Evolutionary conservation across 345 rosid genomes (phyloP).

Genomic region (Lepidium aucheri): DNA sequence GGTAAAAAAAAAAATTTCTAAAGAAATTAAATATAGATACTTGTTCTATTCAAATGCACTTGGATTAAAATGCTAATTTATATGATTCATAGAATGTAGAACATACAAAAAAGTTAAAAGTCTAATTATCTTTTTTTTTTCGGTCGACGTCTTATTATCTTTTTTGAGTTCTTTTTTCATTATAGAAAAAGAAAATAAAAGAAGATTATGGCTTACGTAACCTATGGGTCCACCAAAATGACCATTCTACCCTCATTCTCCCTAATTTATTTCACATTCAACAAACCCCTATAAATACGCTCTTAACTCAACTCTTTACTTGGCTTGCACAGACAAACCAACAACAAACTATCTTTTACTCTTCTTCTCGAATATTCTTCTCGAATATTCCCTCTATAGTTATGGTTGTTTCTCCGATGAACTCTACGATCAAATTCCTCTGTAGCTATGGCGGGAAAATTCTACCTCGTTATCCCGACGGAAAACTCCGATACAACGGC

Average conservation of each 20-base stretch:
- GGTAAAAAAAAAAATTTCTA: too few relatives aligned
- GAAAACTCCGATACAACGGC: conserved; percentile 85
- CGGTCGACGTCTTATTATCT: neutral
- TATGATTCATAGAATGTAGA: neutral
- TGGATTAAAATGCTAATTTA: too few relatives aligned
- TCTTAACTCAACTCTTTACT: conserved; percentile 8
- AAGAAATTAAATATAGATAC: too few relatives aligned
- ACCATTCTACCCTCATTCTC: conserved; percentile 18
- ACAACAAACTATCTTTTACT: too few relatives aligned
- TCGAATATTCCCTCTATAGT: conserved; percentile 2
- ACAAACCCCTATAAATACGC: conserved; percentile 23
- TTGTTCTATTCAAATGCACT: too few relatives aligned
- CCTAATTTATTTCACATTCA: neutral
- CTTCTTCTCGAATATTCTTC: neutral
- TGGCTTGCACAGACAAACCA: conserved; percentile 25
- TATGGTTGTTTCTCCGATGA: conserved; percentile 20
- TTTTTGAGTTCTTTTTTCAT: neutral
- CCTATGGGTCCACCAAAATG: neutral
- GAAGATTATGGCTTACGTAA: conserved; percentile 18
- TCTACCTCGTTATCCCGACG: conserved; percentile 81
- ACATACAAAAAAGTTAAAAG: conserved; percentile 2
- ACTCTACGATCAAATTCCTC: conserved; percentile 58
- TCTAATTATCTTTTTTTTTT: neutral
- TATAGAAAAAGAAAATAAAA: neutral
- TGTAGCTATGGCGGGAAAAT: conserved; percentile 93